Evolutionary conservation across 306 rosid species (phyloP), one percentile per base, ranked within the genome.

Genomic region (Corylus americana): DNA sequence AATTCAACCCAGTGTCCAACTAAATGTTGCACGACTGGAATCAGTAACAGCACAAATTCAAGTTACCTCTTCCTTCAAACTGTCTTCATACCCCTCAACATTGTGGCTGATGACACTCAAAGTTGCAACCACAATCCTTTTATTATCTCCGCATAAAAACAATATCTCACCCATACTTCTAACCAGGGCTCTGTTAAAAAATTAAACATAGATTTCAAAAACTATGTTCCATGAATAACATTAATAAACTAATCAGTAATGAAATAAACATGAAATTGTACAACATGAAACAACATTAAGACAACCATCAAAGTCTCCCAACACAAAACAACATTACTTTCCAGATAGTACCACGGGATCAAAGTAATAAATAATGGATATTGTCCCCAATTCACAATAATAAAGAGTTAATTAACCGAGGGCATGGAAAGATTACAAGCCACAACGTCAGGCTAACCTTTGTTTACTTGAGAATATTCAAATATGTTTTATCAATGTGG

Each of bases 121-220:
- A 77, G 96, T 91, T 45, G 94, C 97, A 90, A 95, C 82, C 71
- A 87, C 92, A 55, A 89, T 97, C 78, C 85, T 90, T 88, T 74
- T 87, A 81, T 86, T 88, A 76, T 71, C 83, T 86, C 98, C 98
- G 77, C 97, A 95, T 35, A 82, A 85, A 85, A 91, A 95, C 84
- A 95, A 86, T 83, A 95, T 92, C 87, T 95, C 97, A 31, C 84
- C 84, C 97, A 94, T 92, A 75, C 98, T 94, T 87, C 90, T 87
- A 75, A 94, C 84, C 71, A 92, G 89, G 59, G 96, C 96, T 73
- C 98, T 94, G 92, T 77, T 78, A 72, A 71, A 80, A 76, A 71
- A 85, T 55, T 78, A 27, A 13, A 12, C 3, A 78, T 37, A 51
- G 42, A 48, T 18, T 57, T 77, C 37, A 86, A 57, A 57, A 76